Evolutionary conservation across 805 yeast genomes (phyloP).

Genomic region (Danielia oregonensis): DNA sequence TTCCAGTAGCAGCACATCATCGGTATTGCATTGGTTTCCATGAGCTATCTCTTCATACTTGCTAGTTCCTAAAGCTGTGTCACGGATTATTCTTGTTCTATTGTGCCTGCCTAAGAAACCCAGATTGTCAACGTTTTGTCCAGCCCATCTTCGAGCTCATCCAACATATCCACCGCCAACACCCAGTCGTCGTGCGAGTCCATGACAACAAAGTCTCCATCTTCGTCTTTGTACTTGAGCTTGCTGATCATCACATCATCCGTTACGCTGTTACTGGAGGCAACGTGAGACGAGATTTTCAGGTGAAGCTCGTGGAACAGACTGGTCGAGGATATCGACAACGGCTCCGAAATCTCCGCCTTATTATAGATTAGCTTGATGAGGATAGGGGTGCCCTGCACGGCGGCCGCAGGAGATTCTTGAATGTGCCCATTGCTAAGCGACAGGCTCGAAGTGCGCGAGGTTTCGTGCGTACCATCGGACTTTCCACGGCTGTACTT

Average conservation of each 20-base stretch:
- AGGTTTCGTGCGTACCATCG: not conserved
- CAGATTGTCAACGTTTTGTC: conserved; percentile 33
- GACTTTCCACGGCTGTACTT: conserved; percentile 9
- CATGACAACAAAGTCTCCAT: conserved; percentile 86
- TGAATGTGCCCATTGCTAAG: conserved; percentile 8
- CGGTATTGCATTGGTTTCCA: too few relatives aligned
- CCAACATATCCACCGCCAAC: conserved; percentile 68
- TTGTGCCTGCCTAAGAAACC: conserved; percentile 30
- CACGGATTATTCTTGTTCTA: too few relatives aligned
- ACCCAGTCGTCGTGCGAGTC: conserved; percentile 85
- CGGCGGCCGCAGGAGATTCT: conserved; percentile 6
- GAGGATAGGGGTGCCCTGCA: conserved; percentile 11
- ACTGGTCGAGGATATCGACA: conserved; percentile 25
- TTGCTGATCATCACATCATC: conserved; percentile 50
- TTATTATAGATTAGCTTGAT: conserved; percentile 33
- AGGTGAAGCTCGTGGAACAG: conserved; percentile 55
- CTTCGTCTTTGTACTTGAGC: conserved; percentile 87
- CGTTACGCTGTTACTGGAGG: conserved; percentile 49
- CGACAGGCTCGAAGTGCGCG: conserved; percentile 9
- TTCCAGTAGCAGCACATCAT: too few relatives aligned
- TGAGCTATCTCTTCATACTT: too few relatives aligned
- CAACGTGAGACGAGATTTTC: conserved; percentile 51
- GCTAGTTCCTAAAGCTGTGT: too few relatives aligned
- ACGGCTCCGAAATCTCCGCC: conserved; percentile 24
- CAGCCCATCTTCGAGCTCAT: conserved; percentile 22